Evolutionary conservation across 2,329 filamentous ascomycete species (phyloP), one percentile per base, ranked within the genome.

Genomic region (Microthyrium microscopicum): DNA sequence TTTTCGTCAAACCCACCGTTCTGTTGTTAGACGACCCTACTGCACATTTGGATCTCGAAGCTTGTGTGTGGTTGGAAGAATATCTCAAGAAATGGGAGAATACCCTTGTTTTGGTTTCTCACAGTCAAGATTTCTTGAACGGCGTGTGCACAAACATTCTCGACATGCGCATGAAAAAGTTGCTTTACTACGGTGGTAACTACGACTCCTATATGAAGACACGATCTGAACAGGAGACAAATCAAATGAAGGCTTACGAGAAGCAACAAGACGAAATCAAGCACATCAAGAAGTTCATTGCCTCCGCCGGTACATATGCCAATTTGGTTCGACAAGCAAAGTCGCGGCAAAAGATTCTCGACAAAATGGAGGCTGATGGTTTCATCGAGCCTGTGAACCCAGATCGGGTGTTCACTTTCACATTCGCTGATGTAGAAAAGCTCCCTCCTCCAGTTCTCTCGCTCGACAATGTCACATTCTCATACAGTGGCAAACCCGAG

Each of bases 211-310:
- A 98, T 68, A 64, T 74, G 62, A 98, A 95, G 80, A 95, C 87
- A 33, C 74, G 87, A 41, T 62, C 70, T 35, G 89, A 98, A 62
- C 79, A 94, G 60, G 89, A 98, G 63, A 76, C 77, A 58, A 98
- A 98, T 67, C 89, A 98, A 68, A 83, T 80, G 73, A 98, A 95
- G 70, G 89, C 89, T 42, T 98, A 98, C 67, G 69, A 80, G 58
- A 98, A 98, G 70, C 89, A 98, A 59, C 89, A 98, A 57, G 89
- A 98, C 41, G 89, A 98, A 67, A 98, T 98, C 57, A 71, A 75
- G 46, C 91, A 98, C 68, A 98, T 98, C 70, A 95, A 98, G 70
- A 94, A 95, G 65, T 98, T 98, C 70, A 98, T 98, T 57, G 89
- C 91, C 52, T 94, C 87, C 41, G 89, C 89, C 37, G 89, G 91